Evolutionary conservation across 2,329 filamentous ascomycete genomes (phyloP).

Genomic region (Aspergillus pseudonomiae): DNA sequence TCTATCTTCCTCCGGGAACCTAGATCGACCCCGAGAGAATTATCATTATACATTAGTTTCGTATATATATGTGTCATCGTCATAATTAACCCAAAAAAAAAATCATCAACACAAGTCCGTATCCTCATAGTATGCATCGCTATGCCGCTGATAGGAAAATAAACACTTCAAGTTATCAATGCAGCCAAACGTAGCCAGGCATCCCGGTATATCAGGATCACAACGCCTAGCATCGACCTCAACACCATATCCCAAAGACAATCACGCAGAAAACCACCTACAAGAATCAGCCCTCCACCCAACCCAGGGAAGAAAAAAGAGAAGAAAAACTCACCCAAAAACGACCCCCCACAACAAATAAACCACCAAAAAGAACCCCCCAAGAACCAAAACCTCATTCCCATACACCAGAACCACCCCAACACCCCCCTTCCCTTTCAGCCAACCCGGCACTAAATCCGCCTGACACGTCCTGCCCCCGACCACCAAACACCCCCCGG

Average conservation of each 20-base stretch:
- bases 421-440: slow-evolving; percentile 25
- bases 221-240: no score
- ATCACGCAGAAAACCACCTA: background rate
- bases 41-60: background rate
- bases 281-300: background rate
- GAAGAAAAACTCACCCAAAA: background rate
- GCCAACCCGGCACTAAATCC: slow-evolving; percentile 34
- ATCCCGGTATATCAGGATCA: background rate
- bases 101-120: background rate
- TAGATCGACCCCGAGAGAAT: background rate
- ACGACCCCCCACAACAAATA: slow-evolving; percentile 16
- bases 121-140: background rate
- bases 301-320: background rate
- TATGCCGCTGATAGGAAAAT: background rate
- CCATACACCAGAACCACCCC: slow-evolving; percentile 21
- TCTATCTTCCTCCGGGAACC: background rate
- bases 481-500: slow-evolving; percentile 43
- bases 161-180: background rate
- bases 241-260: background rate
- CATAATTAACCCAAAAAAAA: background rate
- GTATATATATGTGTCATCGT: background rate
- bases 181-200: background rate
- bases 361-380: slow-evolving; percentile 17
- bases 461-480: slow-evolving; percentile 37
- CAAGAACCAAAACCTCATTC: slow-evolving; percentile 28